Base-by-base conservation (phyloP, 495 filamentous ascomycete species). In the Daldinia grandis region DNA sequence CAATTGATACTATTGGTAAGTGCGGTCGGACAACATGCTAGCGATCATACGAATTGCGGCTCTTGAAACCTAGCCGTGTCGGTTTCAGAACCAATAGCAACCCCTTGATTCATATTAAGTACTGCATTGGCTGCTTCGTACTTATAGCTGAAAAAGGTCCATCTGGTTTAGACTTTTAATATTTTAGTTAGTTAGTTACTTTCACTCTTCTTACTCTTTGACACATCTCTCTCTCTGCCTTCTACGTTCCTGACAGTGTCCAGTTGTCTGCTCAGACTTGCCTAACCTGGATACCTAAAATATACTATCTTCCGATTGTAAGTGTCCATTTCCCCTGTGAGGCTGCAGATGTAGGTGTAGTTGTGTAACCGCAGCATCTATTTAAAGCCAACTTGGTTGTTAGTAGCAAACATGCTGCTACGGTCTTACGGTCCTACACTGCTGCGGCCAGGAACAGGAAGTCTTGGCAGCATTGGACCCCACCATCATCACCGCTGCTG, bases 31-130 rank as follows among this genome's bases (percentile, higher is more conserved):
- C 58, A 49, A 25, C 24, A 56, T 61, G 24, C 49, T 68, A 72
- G 64, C 69, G 64, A 68, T 72, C 63, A 71, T 40, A 71, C 68
- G 30, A 30, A 61, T 14, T 64, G 69, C 69, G 69, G 59, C 57
- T 72, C 60, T 66, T 71, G 68, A 71, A 71, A 71, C 68, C 53
- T 12, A 65, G 50, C 58, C 24, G 68, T 62, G 53, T 63, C 31
- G 64, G 69, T 72, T 72, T 72, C 64, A 72, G 56, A 44, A 49
- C 55, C 49, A 56, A 28, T 49, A 27, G 35, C 31, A 66, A 35
- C 58, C 49, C 47, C 54, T 38, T 62, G 54, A 63, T 51, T 50
- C 38, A 58, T 57, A 64, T 53, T 65, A 51, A 51, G 62, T 35
- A 58, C 53, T 27, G 17, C 15, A 53, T 31, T 57, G 19, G 17